These are phyloP conservation scores for Heterotrichella gracilis DNA, from an alignment of 352 stramenopile genomes.

Conservation along the genomic window DNA sequence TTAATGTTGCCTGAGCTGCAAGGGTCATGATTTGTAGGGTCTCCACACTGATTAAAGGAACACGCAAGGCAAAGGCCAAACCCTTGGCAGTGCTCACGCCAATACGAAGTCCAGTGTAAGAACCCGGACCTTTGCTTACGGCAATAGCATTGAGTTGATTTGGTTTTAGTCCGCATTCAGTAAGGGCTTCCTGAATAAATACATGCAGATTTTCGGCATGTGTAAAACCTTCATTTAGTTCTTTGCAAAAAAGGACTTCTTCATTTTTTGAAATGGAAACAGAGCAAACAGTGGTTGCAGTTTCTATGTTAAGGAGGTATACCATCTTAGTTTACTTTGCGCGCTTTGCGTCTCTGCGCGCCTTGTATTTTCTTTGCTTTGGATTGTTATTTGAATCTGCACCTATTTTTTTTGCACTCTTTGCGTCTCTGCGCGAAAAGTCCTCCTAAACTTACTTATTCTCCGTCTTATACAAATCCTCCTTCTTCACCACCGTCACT, in stretches of 20 bases:
- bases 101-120: not conserved
- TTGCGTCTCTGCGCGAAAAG: too few relatives aligned
- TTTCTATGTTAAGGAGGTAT: not conserved
- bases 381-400: too few relatives aligned
- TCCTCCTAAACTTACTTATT: too few relatives aligned
- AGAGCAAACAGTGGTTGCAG: not conserved
- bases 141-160: not conserved
- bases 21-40: not conserved
- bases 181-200: not conserved
- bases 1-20: too few relatives aligned
- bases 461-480: conserved; percentile 3
- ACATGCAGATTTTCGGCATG: not conserved
- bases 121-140: not conserved
- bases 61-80: not conserved
- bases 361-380: too few relatives aligned
- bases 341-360: too few relatives aligned
- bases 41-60: not conserved
- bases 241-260: not conserved
- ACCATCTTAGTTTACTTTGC: too few relatives aligned
- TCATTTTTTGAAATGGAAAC: not conserved
- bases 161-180: not conserved
- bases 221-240: not conserved
- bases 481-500: not conserved
- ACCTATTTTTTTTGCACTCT: too few relatives aligned
- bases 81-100: not conserved